Evolutionary conservation across 176 grass and related monocot genomes (phyloP).

Genomic region (Oryza australiensis): DNA sequence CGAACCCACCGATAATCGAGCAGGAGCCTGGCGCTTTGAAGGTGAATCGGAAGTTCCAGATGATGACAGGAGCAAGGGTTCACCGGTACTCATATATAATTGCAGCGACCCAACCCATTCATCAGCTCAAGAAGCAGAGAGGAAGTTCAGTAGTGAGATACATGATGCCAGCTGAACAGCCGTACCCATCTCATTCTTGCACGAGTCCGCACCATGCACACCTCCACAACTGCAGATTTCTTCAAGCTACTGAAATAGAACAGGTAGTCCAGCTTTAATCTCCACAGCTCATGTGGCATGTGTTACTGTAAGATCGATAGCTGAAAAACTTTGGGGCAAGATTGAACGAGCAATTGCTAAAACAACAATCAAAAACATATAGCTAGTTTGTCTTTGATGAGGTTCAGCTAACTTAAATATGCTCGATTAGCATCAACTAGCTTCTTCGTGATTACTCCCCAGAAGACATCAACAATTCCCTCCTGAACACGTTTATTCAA

Average conservation of each 20-base stretch:
- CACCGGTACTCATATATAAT: constrained; percentile 79
- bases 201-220: constrained; percentile 11
- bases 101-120: constrained; percentile 36
- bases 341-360: constrained; percentile 5
- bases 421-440: constrained; percentile 19
- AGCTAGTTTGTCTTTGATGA: constrained; percentile 10
- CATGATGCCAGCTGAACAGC: background rate
- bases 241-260: constrained; percentile 41
- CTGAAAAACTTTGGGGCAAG: background rate
- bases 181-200: constrained; percentile 23
- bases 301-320: background rate
- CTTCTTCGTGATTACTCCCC: background rate
- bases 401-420: constrained; percentile 8
- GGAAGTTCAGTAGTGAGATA: constrained; percentile 11
- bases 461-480: background rate
- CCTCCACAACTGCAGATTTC: constrained; percentile 28
- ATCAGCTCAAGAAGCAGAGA: constrained; percentile 36
- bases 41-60: constrained; percentile 45
- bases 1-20: constrained; percentile 35
- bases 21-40: constrained; percentile 40
- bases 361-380: constrained; percentile 25
- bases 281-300: constrained; percentile 7
- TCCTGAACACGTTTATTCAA: background rate
- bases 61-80: constrained; percentile 57
- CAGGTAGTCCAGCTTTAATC: constrained; percentile 8